A percentile compares a stretch with the other conserved stretches of the same genome.
phyloP scores from a whole-genome alignment of 1,284 basidiomycete species.

The Ustilago xerochloae region DNA sequence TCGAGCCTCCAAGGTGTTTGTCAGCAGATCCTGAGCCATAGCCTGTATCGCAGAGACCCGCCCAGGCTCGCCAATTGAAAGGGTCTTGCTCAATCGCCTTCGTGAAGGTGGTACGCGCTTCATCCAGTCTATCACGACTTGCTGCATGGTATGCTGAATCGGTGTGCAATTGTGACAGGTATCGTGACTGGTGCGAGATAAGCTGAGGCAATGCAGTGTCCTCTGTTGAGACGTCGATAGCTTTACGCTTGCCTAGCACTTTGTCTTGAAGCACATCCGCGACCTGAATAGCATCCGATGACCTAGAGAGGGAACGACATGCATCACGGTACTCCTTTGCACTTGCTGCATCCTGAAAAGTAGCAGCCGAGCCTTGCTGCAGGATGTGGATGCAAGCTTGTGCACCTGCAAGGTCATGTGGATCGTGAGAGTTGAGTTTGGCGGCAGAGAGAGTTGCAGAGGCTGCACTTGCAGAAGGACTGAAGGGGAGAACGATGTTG shows the following conservation, averaged over 20 bases:
- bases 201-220: neutral
- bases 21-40: constrained; percentile 16
- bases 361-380: constrained; percentile 52
- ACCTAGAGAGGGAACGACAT: constrained; percentile 49
- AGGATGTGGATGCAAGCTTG: constrained; percentile 60
- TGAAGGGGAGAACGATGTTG: constrained; percentile 57
- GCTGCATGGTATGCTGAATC: constrained; percentile 50
- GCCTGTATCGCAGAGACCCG: constrained; percentile 58
- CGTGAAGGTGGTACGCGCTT: constrained; percentile 45
- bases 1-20: constrained; percentile 11
- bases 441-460: constrained; percentile 28
- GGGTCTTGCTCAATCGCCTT: constrained; percentile 49
- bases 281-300: constrained; percentile 54
- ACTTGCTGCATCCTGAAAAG: constrained; percentile 52
- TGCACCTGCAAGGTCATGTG: constrained; percentile 50
- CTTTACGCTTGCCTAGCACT: constrained; percentile 40
- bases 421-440: constrained; percentile 35
- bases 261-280: constrained; percentile 22
- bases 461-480: constrained; percentile 50
- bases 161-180: constrained; percentile 49
- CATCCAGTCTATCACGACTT: constrained; percentile 33
- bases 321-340: constrained; percentile 61
- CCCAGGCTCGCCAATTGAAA: constrained; percentile 62
- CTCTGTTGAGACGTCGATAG: constrained; percentile 1
- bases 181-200: constrained; percentile 18